Evolutionary conservation across 345 rosid genomes (phyloP).

Genomic region (Citrus inodora): DNA sequence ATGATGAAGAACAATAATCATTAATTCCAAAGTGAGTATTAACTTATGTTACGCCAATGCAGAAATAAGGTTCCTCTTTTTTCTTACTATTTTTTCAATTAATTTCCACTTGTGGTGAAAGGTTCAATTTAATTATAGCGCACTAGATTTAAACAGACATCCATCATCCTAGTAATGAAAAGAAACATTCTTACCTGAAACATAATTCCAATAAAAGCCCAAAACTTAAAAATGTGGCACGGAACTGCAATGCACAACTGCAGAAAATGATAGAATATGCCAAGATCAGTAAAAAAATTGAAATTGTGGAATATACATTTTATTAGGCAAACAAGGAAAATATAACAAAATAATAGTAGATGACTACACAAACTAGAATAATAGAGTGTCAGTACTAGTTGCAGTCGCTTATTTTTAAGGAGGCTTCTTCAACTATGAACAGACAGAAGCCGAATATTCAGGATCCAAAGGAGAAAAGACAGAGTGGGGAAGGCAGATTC

Average conservation of each 20-base stretch:
- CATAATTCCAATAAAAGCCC: slow-evolving; percentile 98
- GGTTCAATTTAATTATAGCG: neutral
- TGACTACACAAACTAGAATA: neutral
- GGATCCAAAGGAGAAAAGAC: neutral
- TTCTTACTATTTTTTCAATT: neutral
- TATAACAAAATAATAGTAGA: neutral
- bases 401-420: neutral
- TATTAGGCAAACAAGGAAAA: neutral
- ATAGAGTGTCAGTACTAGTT: neutral
- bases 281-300: neutral
- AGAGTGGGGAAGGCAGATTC: neutral
- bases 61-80: neutral
- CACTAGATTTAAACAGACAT: neutral
- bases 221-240: slow-evolving; percentile 81
- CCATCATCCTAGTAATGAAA: neutral
- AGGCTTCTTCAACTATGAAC: slow-evolving; percentile 1
- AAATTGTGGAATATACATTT: neutral
- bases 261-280: slow-evolving; percentile 3
- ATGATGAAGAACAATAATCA: neutral
- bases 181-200: slow-evolving; percentile 61
- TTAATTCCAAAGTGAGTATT: neutral
- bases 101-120: neutral
- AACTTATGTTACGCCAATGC: neutral
- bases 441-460: neutral
- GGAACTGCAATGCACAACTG: slow-evolving; percentile 98